Evolutionary conservation across 2,329 filamentous ascomycete species (phyloP).

Genomic region (Colletotrichum sp.): DNA sequence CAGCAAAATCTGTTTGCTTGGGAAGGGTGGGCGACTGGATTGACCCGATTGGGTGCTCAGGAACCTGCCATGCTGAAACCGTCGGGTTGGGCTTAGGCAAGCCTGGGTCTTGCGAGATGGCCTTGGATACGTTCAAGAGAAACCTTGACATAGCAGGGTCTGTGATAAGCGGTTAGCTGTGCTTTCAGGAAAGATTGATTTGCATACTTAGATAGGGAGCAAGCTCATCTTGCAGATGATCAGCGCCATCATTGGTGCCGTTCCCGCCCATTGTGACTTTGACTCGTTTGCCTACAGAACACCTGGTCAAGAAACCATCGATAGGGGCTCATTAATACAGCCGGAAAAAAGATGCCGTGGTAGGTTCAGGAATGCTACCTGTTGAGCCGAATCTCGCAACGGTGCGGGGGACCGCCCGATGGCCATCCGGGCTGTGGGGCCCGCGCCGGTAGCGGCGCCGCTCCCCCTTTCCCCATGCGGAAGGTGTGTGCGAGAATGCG

Average conservation of each 20-base stretch:
- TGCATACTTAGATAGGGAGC: neutral
- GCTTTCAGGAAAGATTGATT: neutral
- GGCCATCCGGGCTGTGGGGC: neutral
- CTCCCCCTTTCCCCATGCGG: neutral
- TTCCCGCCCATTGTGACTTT: neutral
- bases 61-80: constrained; percentile 31
- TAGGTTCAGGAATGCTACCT: neutral
- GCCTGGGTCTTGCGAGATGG: constrained; percentile 31
- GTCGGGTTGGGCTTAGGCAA: constrained; percentile 39
- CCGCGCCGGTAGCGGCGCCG: neutral
- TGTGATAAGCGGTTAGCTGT: neutral
- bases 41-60: constrained; percentile 22
- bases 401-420: neutral
- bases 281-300: neutral
- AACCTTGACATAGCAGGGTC: neutral
- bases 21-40: constrained; percentile 13
- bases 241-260: too few relatives aligned
- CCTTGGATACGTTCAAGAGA: neutral
- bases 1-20: constrained; percentile 28
- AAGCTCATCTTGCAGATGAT: neutral
- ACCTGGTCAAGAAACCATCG: neutral
- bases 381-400: neutral
- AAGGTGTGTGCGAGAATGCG: neutral
- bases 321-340: neutral
- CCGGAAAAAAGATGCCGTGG: neutral